Evolutionary conservation across 768 basidiomycete species (phyloP), one percentile per base, ranked within the genome.

Genomic region (Candolleomyces eurysporus): DNA sequence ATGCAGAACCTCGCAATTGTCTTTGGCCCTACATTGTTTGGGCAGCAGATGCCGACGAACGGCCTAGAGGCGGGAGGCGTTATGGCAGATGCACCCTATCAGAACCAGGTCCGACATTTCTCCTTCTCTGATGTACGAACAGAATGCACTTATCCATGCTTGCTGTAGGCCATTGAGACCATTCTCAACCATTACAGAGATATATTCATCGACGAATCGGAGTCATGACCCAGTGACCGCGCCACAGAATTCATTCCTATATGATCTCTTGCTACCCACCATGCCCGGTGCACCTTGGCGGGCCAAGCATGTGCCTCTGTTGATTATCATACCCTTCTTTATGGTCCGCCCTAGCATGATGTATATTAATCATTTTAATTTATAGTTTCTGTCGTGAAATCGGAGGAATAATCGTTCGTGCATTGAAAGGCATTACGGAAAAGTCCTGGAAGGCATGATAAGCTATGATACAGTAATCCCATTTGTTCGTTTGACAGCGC

Each of bases 1-100:
- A 87, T 91, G 63, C 90, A 91, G 66, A 98, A 98, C 74, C 77
- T 99, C 30, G 88, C 94, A 5, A 97, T 98, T 68, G 94, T 99
- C 19, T 98, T 99, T 74, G 97, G 97, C 4, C 97, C 96, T n/a
- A 98, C 96, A 5, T 78, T 99, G 21, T 91, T 98, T 67, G 89
- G 94, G n/a, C 84, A 85, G 67, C 84, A 84, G 63, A 78, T 83
- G 46, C 83, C 87, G 4, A 76, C 78, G 22, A 82, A 80, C 60
- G 82, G 79, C 11, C 79, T 83, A 60, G 79, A 79, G 55, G 58
- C 30, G 31, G 60, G 57, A 19, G 82, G 82, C n/a, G 72, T 66
- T 58, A 90, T 91, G 80, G 85, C 82, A 7, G 91, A 91, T 69
- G 79, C 90, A 22, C 78, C 84, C 36, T 80, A 79, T 66, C 91